Evolutionary conservation across 129 eudicot species (phyloP).

Genomic region (Chrysanthemum makinoi): DNA sequence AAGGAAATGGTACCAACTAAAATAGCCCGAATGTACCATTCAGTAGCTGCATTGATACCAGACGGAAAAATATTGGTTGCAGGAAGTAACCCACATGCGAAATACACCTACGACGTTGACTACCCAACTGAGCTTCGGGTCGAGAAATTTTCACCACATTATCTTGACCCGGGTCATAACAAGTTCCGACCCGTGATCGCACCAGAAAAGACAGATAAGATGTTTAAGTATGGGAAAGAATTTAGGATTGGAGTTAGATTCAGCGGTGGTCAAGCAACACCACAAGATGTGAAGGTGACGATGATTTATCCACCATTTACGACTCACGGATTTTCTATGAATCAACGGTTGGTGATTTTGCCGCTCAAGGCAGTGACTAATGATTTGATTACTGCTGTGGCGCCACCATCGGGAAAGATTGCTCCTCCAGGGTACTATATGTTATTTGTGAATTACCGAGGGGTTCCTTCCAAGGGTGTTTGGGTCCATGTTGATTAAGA

Average conservation of each 20-base stretch:
- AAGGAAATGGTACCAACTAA: constrained; percentile 38
- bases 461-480: constrained; percentile 58
- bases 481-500: constrained; percentile 60
- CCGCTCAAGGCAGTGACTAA: constrained; percentile 15
- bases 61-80: constrained; percentile 61
- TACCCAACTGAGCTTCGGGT: constrained; percentile 73
- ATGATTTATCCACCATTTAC: constrained; percentile 72
- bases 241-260: constrained; percentile 21
- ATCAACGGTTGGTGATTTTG: constrained; percentile 57
- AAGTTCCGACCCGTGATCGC: constrained; percentile 29
- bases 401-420: constrained; percentile 35
- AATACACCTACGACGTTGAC: constrained; percentile 25
- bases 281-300: constrained; percentile 49
- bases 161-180: constrained; percentile 45
- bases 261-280: background rate
- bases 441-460: constrained; percentile 53
- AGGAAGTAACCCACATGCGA: constrained; percentile 67
- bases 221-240: constrained; percentile 40
- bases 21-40: constrained; percentile 87
- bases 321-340: constrained; percentile 71
- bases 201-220: constrained; percentile 27
- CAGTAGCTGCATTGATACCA: constrained; percentile 54
- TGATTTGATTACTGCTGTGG: constrained; percentile 15
- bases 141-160: constrained; percentile 79
- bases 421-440: constrained; percentile 71